Percentiles rank a stretch among this genome's conserved stretches.
Evolutionary conservation across 768 basidiomycete species (phyloP).

Genomic region (Ramaria sp.): DNA sequence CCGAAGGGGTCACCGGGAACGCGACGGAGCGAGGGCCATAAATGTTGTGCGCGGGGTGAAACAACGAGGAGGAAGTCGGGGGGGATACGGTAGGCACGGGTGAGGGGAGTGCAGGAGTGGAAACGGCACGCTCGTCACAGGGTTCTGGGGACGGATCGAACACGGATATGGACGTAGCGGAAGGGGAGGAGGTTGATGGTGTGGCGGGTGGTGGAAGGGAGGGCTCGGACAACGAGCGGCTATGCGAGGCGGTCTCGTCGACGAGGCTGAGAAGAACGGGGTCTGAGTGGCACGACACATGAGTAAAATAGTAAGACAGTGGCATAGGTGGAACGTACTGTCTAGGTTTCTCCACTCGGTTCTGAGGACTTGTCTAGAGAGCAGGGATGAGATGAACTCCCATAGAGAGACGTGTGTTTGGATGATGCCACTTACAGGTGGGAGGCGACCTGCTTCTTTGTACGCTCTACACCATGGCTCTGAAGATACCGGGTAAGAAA

Average conservation of each 20-base stretch:
- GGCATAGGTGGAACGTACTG: neutral
- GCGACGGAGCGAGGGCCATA: neutral
- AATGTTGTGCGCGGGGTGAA: neutral
- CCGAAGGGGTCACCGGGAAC: neutral
- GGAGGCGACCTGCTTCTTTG: constrained; percentile 85
- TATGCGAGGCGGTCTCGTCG: constrained; percentile 4
- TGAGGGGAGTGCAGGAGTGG: neutral
- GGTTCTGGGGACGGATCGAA: constrained; percentile 4
- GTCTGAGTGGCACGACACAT: neutral
- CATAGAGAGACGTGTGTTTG: neutral
- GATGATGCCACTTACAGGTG: constrained; percentile 66
- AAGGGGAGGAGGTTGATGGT: constrained; percentile 15
- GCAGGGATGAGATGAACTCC: neutral
- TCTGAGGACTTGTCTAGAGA: constrained; percentile 4
- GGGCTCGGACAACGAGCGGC: constrained; percentile 8
- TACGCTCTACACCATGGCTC: constrained; percentile 54
- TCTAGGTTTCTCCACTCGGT: constrained; percentile 9
- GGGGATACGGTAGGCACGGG: neutral
- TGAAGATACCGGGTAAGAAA: constrained; percentile 75
- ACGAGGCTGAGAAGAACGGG: constrained; percentile 9
- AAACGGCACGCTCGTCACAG: neutral
- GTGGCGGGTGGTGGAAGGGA: constrained; percentile 9
- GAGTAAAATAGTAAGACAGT: neutral
- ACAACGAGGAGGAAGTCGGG: neutral
- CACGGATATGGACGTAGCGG: constrained; percentile 17